These are phyloP conservation scores for Kickxella alabastrina DNA, from an alignment of 192 early-diverging fungal species.

Conservation along the genomic window DNA sequence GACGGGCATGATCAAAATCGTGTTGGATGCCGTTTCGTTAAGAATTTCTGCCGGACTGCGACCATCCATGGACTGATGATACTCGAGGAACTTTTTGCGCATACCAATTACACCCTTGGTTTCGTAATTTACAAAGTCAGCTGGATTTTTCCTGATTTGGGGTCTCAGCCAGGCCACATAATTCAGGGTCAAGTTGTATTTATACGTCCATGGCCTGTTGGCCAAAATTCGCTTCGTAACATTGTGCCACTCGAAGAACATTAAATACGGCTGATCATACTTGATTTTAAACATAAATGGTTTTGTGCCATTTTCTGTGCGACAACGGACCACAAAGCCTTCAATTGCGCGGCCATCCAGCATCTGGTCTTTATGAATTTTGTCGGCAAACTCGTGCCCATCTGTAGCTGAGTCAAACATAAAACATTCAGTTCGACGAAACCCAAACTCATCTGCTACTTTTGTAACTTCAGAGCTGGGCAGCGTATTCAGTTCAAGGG, in stretches of 20 bases:
- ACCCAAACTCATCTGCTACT: conserved; percentile 75
- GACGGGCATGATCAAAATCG: conserved; percentile 63
- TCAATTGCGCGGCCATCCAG: conserved; percentile 77
- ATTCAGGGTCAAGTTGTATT: conserved; percentile 57
- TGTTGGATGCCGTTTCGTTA: conserved; percentile 7
- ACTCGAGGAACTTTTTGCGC: conserved; percentile 72
- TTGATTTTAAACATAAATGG: conserved; percentile 87
- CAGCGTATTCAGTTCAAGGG: conserved; percentile 65
- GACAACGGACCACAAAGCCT: conserved; percentile 89
- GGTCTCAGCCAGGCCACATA: conserved; percentile 75
- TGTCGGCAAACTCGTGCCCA: conserved; percentile 65
- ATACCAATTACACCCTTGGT: conserved; percentile 78
- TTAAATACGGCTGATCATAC: conserved; percentile 88
- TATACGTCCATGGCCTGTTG: conserved; percentile 42
- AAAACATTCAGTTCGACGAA: conserved; percentile 56
- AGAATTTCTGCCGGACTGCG: conserved; percentile 14
- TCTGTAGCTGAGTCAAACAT: conserved; percentile 57
- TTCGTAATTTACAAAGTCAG: conserved; percentile 61
- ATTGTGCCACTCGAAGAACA: conserved; percentile 97
- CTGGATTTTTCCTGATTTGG: conserved; percentile 58
- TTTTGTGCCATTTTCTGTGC: conserved; percentile 10
- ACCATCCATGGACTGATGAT: conserved; percentile 47
- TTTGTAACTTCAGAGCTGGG: conserved; percentile 58
- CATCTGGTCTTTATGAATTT: conserved; percentile 59
- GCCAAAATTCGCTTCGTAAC: conserved; percentile 66